Evolutionary conservation across 2,329 filamentous ascomycete species (phyloP).

Genomic region (Lecanicillium sp.): DNA sequence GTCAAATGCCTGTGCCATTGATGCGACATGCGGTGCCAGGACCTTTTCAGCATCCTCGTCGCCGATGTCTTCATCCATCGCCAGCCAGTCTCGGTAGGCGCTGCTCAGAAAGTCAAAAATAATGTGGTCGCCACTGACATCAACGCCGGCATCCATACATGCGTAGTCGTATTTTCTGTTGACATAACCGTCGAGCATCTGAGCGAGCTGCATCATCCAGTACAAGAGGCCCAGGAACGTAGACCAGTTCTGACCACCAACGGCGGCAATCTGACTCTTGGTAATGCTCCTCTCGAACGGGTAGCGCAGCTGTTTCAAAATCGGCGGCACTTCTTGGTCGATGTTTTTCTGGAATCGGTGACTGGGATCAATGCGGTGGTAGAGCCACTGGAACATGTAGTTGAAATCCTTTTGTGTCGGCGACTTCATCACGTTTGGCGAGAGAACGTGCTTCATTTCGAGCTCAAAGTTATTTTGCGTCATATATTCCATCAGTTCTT

Average conservation of each 20-base stretch:
- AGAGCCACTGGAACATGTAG: slow-evolving; percentile 96
- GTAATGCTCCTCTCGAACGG: slow-evolving; percentile 94
- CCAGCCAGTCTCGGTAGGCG: slow-evolving; percentile 90
- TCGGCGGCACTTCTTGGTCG: slow-evolving; percentile 86
- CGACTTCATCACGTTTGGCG: slow-evolving; percentile 83
- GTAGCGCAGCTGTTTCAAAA: slow-evolving; percentile 89
- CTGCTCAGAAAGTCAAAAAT: slow-evolving; percentile 88
- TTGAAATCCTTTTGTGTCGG: slow-evolving; percentile 99
- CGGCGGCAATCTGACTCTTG: slow-evolving; percentile 90
- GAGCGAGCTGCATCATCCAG: slow-evolving; percentile 98
- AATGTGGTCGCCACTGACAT: slow-evolving; percentile 84
- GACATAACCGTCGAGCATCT: slow-evolving; percentile 84
- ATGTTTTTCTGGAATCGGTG: slow-evolving; percentile 93
- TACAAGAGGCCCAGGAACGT: slow-evolving; percentile 90
- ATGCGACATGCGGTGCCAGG: slow-evolving; percentile 75
- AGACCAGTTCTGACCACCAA: slow-evolving; percentile 95
- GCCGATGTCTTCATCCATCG: slow-evolving; percentile 81
- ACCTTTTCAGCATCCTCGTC: slow-evolving; percentile 77
- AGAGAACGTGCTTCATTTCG: slow-evolving; percentile 93
- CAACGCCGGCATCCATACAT: slow-evolving; percentile 79
- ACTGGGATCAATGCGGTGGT: slow-evolving; percentile 88
- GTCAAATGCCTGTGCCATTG: slow-evolving; percentile 85
- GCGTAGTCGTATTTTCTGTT: slow-evolving; percentile 80
- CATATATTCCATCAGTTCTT: slow-evolving; percentile 87
- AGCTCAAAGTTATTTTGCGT: slow-evolving; percentile 93